Percentiles rank a stretch among this genome's conserved stretches.
Conservation (phyloP, 2,329 filamentous ascomycete species). For the Amauroascus verrucosus region DNA sequence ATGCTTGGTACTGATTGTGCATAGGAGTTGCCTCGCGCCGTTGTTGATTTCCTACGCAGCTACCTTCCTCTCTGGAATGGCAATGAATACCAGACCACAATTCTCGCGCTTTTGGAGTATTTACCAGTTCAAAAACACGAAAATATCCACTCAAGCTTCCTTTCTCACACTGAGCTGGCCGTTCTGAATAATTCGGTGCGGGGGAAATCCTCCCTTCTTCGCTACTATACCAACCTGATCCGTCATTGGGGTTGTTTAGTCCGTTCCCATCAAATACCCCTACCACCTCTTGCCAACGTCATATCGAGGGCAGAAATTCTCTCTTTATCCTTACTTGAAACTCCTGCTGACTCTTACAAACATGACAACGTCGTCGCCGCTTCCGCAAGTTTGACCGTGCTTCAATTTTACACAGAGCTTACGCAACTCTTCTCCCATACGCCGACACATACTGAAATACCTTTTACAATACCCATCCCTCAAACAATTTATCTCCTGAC, state of each 20-base stretch:
- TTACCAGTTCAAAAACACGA: slow-evolving; percentile 24
- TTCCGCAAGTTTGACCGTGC: slow-evolving; percentile 41
- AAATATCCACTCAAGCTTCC: slow-evolving; percentile 29
- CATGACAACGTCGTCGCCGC: background rate
- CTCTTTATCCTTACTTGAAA: slow-evolving; percentile 50
- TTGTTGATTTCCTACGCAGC: slow-evolving; percentile 32
- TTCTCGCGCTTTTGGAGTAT: slow-evolving; percentile 28
- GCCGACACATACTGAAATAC: slow-evolving; percentile 45
- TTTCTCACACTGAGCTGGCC: slow-evolving; percentile 34
- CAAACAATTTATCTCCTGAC: slow-evolving; percentile 60
- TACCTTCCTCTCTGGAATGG: slow-evolving; percentile 57
- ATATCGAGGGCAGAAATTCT: slow-evolving; percentile 45
- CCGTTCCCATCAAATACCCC: slow-evolving; percentile 16
- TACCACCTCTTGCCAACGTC: slow-evolving; percentile 31
- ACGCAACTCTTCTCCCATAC: slow-evolving; percentile 47
- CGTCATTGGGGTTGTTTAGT: slow-evolving; percentile 41
- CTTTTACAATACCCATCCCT: slow-evolving; percentile 58
- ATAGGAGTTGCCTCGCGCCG: slow-evolving; percentile 25
- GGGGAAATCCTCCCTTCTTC: slow-evolving; percentile 52
- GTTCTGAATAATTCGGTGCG: slow-evolving; percentile 30
- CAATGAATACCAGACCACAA: slow-evolving; percentile 40
- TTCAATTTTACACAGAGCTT: slow-evolving; percentile 60
- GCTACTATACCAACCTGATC: slow-evolving; percentile 58
- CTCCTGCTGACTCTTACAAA: slow-evolving; percentile 25
- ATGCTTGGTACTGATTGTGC: slow-evolving; percentile 1